phyloP scores from a whole-genome alignment of 495 filamentous ascomycete species.

The Penicillium simplicissimum region DNA sequence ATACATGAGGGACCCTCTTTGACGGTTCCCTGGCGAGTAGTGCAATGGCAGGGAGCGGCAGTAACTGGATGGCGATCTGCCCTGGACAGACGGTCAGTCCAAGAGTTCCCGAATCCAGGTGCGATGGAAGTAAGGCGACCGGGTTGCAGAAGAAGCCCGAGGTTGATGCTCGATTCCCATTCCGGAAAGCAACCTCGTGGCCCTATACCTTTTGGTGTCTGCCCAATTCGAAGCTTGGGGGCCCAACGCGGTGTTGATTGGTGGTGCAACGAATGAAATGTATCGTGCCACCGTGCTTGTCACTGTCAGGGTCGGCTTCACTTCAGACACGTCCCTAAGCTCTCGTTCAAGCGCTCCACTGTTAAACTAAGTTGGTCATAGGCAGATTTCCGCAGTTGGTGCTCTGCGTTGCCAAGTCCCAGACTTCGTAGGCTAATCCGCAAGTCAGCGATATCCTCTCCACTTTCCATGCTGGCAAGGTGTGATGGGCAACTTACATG shows the following conservation, averaged over 20 bases:
- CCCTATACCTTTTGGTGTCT: conserved; percentile 17
- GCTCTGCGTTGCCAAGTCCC: conserved; percentile 30
- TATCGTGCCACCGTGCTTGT: conserved; percentile 7
- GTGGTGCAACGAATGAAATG: conserved; percentile 26
- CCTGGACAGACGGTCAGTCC: background rate
- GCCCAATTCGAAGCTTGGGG: conserved; percentile 27
- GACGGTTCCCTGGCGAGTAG: background rate
- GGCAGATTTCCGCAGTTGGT: conserved; percentile 36
- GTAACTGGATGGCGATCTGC: background rate
- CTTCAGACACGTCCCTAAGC: conserved; percentile 66
- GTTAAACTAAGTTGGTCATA: conserved; percentile 65
- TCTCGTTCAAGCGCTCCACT: conserved; percentile 70
- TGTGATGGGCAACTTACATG: conserved; percentile 32
- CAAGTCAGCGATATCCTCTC: conserved; percentile 23
- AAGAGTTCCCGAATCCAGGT: background rate
- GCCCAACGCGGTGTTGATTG: conserved; percentile 22
- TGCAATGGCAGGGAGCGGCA: background rate
- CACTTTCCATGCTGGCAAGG: background rate
- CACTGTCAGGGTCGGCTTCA: conserved; percentile 30
- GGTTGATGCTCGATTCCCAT: conserved; percentile 12
- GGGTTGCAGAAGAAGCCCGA: conserved; percentile 5
- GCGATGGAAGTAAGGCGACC: background rate
- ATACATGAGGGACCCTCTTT: too few relatives aligned
- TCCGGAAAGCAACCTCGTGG: conserved; percentile 20
- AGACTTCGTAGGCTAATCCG: conserved; percentile 33